Evolutionary conservation across 768 basidiomycete species (phyloP), one percentile per base, ranked within the genome.

Genomic region (Russula compacta): DNA sequence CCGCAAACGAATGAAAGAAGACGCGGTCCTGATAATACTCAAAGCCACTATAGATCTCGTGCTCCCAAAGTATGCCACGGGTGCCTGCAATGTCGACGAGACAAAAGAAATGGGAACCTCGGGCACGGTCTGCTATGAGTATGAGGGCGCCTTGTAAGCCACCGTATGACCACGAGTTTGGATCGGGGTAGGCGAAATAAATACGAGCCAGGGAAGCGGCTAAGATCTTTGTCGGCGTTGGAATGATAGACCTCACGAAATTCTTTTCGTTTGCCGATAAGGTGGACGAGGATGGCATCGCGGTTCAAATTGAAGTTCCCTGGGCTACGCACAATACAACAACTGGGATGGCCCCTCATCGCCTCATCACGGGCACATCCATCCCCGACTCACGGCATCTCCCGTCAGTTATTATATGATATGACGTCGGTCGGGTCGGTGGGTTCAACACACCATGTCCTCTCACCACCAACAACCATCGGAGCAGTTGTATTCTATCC

Each of bases 1-100:
- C 87, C 3, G 86, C 78, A 72, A 97, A 98, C 1, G 92, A 86
- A 74, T 95, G 91, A 69, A 98, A 97, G 81, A 86, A 95, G 2
- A 87, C 80, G 62, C 93, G 78, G 70, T 98, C 95, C 68, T 87
- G 80, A 69, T 82, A 76, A 70, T 92, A 92, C 59, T 89, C 83
- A 64, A 95, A 81, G 36, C 83, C 84, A 29, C 87, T 78, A 67
- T 93, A 95, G 5, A 98, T 73, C 71, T 95, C 93, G 66, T 97
- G 91, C 60, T 92, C 85, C 95, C 95, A 99, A 46, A 93, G 83
- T 21, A 94, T 81, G 5, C 92, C 93, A 56, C 92, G 75, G 4
- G 90, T 91, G 19, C 92, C 90, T 65, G 79, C 74, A 17, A 97
- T 69, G 72, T 98, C 95, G 3, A 98, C 88, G 54, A 98, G 76